phyloP scores from a whole-genome alignment of 495 filamentous ascomycete species.

The Hypoxylon fragiforme region DNA sequence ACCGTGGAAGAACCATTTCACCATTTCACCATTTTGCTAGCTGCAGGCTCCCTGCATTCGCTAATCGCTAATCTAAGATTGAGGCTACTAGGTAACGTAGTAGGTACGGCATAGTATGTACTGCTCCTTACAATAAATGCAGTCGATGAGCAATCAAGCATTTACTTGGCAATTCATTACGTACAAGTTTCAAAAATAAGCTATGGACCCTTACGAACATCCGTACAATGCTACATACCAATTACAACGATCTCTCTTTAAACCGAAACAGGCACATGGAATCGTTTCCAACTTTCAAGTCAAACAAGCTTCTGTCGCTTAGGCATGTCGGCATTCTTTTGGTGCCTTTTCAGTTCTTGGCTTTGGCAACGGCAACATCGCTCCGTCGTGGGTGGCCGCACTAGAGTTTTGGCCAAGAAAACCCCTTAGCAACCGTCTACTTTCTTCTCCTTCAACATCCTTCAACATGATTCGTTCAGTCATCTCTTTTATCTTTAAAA shows the following conservation, averaged over 20 bases:
- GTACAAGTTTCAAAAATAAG: neutral
- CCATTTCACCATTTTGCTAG: neutral
- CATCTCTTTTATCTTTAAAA: slow-evolving; percentile 1
- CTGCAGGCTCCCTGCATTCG: no score
- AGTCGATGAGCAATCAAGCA: neutral
- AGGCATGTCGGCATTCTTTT: slow-evolving; percentile 10
- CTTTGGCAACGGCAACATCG: slow-evolving; percentile 5
- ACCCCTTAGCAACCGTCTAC: slow-evolving; percentile 1
- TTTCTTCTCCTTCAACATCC: slow-evolving; percentile 12
- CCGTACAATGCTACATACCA: neutral
- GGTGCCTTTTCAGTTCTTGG: slow-evolving; percentile 17
- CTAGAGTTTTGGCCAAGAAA: slow-evolving; percentile 36
- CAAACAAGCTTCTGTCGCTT: slow-evolving; percentile 20
- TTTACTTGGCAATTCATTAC: neutral
- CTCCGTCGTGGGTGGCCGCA: slow-evolving; percentile 15
- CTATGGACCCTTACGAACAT: no score
- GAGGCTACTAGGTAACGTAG: no score
- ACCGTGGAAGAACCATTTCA: slow-evolving; percentile 19
- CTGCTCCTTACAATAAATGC: no score
- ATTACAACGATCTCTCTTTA: neutral
- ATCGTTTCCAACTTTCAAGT: neutral
- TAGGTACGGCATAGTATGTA: no score
- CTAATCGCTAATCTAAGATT: no score
- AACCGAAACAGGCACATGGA: neutral
- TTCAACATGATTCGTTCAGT: no score